Evolutionary conservation across 2,329 filamentous ascomycete genomes (phyloP).

Genomic region (Curvularia verruculosa): DNA sequence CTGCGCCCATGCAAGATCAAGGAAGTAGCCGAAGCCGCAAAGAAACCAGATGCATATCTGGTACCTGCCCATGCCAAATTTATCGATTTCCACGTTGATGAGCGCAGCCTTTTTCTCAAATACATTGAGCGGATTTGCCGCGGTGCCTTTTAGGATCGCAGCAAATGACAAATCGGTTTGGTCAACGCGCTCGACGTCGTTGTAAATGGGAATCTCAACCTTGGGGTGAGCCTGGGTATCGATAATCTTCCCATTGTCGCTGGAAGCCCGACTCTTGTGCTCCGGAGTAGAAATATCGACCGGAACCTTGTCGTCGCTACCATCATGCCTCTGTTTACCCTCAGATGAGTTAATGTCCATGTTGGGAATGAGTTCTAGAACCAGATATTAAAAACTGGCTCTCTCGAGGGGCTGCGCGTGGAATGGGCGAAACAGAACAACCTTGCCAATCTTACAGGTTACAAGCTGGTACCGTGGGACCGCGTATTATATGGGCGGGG

Average conservation of each 20-base stretch:
- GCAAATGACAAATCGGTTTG: conserved; percentile 32
- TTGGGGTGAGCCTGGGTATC: conserved; percentile 12
- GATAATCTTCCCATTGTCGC: conserved; percentile 8
- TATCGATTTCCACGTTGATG: conserved; percentile 39
- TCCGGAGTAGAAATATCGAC: background rate
- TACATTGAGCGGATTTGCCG: conserved; percentile 33
- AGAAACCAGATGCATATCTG: conserved; percentile 44
- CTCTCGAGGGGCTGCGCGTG: conserved; percentile 16
- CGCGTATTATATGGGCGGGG: conserved; percentile 19
- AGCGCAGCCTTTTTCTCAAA: conserved; percentile 43
- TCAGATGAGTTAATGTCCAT: conserved; percentile 14
- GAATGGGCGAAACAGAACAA: conserved; percentile 4
- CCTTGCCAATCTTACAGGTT: conserved; percentile 4
- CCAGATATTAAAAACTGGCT: background rate
- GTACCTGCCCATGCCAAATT: conserved; percentile 38
- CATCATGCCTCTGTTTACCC: background rate
- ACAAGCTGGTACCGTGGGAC: conserved; percentile 12
- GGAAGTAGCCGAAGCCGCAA: conserved; percentile 41
- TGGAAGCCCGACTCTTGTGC: background rate
- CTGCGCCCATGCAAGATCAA: conserved; percentile 41
- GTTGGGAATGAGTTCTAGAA: background rate
- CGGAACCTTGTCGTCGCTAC: conserved; percentile 4
- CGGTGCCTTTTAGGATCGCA: conserved; percentile 36
- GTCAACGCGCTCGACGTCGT: conserved; percentile 33
- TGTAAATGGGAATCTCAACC: conserved; percentile 35